Conservation (phyloP, 2,329 filamentous ascomycete species). For the Penicillium sp. region DNA sequence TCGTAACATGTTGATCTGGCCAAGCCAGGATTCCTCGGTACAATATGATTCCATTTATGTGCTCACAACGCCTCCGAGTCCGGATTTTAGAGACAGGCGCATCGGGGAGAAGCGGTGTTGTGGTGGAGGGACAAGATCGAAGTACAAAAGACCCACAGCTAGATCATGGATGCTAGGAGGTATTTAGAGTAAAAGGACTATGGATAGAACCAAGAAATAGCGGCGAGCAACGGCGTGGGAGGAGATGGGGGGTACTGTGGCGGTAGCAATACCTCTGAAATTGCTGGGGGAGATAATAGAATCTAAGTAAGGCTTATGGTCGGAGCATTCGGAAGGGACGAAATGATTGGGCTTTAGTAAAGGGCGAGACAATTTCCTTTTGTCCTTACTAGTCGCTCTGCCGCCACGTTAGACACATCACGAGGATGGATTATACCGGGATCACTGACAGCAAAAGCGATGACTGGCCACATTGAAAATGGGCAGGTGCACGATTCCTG, state of each 20-base stretch:
- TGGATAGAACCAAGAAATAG: background rate
- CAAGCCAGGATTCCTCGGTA: slow-evolving; percentile 11
- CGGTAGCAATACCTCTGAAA: background rate
- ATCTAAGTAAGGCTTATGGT: background rate
- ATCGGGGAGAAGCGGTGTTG: slow-evolving; percentile 17
- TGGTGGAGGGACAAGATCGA: slow-evolving; percentile 2
- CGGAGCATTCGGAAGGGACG: slow-evolving; percentile 12
- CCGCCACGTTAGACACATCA: slow-evolving; percentile 37
- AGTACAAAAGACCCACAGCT: background rate
- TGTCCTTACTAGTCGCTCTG: slow-evolving; percentile 21
- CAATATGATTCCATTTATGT: slow-evolving; percentile 24
- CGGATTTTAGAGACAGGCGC: slow-evolving; percentile 12
- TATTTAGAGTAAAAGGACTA: background rate
- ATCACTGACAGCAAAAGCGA: slow-evolving; percentile 6
- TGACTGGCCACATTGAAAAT: slow-evolving; percentile 17
- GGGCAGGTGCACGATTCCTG: slow-evolving; percentile 12
- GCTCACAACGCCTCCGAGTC: slow-evolving; percentile 7
- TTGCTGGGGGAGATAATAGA: background rate
- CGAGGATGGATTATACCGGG: slow-evolving; percentile 19
- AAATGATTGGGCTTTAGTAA: slow-evolving; percentile 18
- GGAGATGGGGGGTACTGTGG: background rate
- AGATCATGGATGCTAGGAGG: background rate
- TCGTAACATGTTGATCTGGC: slow-evolving; percentile 7
- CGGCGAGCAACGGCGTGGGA: background rate
- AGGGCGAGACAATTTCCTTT: slow-evolving; percentile 5